Evolutionary conservation across 1,139 yeast species (phyloP).

Genomic region (Yamadazyma taylorii): DNA sequence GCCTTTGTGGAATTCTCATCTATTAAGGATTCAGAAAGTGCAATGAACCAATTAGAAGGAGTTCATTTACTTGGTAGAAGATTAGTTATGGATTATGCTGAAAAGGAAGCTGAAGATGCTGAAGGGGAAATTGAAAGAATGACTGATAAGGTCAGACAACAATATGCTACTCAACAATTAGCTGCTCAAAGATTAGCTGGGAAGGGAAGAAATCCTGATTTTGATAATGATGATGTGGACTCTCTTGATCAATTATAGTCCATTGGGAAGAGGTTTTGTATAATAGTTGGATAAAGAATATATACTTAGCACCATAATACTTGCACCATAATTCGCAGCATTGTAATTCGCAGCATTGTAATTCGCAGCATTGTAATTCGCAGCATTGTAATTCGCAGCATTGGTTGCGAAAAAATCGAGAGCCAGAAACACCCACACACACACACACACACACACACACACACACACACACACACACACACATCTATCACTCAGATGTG

Average conservation of each 20-base stretch:
- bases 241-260: neutral
- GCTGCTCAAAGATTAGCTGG: slow-evolving; percentile 73
- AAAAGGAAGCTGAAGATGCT: slow-evolving; percentile 75
- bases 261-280: too few species aligned
- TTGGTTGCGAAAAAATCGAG: too few species aligned
- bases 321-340: too few species aligned
- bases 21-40: slow-evolving; percentile 89
- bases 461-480: too few species aligned
- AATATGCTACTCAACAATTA: slow-evolving; percentile 73
- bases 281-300: too few species aligned
- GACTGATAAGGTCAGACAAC: slow-evolving; percentile 83
- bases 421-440: too few species aligned
- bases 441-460: too few species aligned
- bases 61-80: slow-evolving; percentile 96
- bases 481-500: too few species aligned
- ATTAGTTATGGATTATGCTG: slow-evolving; percentile 92
- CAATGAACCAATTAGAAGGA: slow-evolving; percentile 93
- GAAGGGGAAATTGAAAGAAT: slow-evolving; percentile 88
- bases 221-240: slow-evolving; percentile 49
- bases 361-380: too few species aligned
- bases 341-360: too few species aligned
- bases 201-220: slow-evolving; percentile 69
- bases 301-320: too few species aligned
- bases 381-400: too few species aligned
- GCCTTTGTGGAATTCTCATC: slow-evolving; percentile 93